Base-by-base conservation (phyloP, 2,329 filamentous ascomycete genomes). In the Alternaria gaisen region DNA sequence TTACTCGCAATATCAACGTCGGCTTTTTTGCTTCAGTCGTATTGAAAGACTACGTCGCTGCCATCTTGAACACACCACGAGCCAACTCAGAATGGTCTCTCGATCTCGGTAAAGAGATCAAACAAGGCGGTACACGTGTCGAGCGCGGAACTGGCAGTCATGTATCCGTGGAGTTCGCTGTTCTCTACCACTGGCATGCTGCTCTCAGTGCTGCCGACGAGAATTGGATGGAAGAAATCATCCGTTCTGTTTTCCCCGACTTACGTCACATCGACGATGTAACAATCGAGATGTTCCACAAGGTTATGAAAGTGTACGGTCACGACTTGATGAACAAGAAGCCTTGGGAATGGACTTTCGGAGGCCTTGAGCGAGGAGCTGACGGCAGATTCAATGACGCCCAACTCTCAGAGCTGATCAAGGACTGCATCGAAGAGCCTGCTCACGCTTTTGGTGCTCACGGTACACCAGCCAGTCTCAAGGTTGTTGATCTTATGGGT, bases 171-270 rank as follows among this genome's bases (percentile, higher is more conserved):
- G 92, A 96, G 79, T 96, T 96, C 83, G 95, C 94, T 73, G 84
- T 96, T 10, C 89, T 91, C 69, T 96, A 96, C 77, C 86, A 92
- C 65, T 95, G 92, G 91, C 92, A 95, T 81, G 92, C 91, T 7
- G 89, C 90, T 67, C 91, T 94, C 68, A 85, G 84, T 55, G 85
- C 87, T 58, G 88, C 86, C 67, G 92, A 96, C 69, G 92, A 94
- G 70, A 83, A 87, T 64, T 96, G 91, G 91, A 89, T 92, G 53
- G 85, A 93, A 68, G 82, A 89, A 7, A 71, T 79, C n/a, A 64
- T 74, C 26, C 67, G 65, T 30, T 59, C 65, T 3, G 63, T 68
- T 9, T 55, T 67, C 26, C 72, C 72, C 1, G 51, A 72, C 56
- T 80, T 80, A 8, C 51, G 51, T 3, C 66, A 66, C n/a, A 59